Percentiles rank a stretch among this genome's conserved stretches.
Evolutionary conservation across 2,329 filamentous ascomycete genomes (phyloP).

Genomic region (Lomentospora prolificans): DNA sequence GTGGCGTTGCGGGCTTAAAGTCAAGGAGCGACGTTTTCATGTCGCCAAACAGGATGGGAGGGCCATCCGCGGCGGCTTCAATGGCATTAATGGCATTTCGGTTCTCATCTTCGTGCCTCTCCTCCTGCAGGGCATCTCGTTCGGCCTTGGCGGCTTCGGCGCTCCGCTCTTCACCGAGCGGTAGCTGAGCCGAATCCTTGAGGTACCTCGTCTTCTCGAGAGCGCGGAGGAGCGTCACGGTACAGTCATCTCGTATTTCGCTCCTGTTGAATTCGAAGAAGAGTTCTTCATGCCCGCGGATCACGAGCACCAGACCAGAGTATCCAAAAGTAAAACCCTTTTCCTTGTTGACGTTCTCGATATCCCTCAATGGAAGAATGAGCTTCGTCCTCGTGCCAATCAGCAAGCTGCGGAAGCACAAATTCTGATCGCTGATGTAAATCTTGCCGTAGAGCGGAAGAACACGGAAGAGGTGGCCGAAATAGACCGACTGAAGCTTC

Average conservation of each 20-base stretch:
- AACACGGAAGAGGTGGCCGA: constrained; percentile 82
- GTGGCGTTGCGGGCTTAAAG: constrained; percentile 72
- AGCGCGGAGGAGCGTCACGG: constrained; percentile 66
- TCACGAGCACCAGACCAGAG: constrained; percentile 82
- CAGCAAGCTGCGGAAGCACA: constrained; percentile 88
- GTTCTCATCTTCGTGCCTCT: constrained; percentile 37
- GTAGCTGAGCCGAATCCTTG: constrained; percentile 57
- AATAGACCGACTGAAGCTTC: constrained; percentile 79
- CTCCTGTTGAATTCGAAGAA: constrained; percentile 85
- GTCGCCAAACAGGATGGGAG: constrained; percentile 82
- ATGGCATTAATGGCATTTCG: not conserved
- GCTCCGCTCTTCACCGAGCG: constrained; percentile 57
- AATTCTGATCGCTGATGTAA: constrained; percentile 77
- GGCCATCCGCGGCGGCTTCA: constrained; percentile 39
- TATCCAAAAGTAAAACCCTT: constrained; percentile 91
- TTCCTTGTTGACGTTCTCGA: constrained; percentile 89
- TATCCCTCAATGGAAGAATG: constrained; percentile 80
- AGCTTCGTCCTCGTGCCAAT: constrained; percentile 87
- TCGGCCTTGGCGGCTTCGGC: constrained; percentile 71
- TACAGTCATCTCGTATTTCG: constrained; percentile 80
- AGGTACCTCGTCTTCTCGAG: constrained; percentile 65
- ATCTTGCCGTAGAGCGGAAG: constrained; percentile 92
- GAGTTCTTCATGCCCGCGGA: constrained; percentile 86
- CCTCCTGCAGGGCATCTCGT: constrained; percentile 58
- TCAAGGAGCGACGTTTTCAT: constrained; percentile 78